phyloP scores from a whole-genome alignment of 2,329 filamentous ascomycete genomes.

The Trichoderma gracile region DNA sequence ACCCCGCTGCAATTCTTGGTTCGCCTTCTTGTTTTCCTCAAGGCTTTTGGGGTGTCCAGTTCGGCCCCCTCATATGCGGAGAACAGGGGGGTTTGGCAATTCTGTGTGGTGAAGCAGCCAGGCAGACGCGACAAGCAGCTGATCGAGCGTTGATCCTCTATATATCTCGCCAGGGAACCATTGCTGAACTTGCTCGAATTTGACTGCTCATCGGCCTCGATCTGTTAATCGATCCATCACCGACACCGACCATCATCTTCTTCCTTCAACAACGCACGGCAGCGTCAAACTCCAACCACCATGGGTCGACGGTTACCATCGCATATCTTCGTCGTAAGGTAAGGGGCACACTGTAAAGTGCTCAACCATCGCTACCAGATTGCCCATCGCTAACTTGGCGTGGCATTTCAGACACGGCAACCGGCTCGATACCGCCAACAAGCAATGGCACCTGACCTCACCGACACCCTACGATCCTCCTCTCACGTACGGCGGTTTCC shows the following conservation, averaged over 20 bases:
- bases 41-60: neutral
- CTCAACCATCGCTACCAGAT: neutral
- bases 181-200: neutral
- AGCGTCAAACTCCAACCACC: constrained; percentile 6
- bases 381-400: neutral
- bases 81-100: neutral
- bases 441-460: constrained; percentile 90
- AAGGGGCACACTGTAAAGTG: constrained; percentile 27
- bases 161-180: constrained; percentile 9
- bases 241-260: neutral
- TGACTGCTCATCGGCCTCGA: no score
- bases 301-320: constrained; percentile 44
- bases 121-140: constrained; percentile 7
- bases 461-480: constrained; percentile 95
- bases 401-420: constrained; percentile 72
- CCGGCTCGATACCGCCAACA: constrained; percentile 90
- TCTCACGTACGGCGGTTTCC: constrained; percentile 91
- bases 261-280: neutral
- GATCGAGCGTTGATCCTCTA: neutral
- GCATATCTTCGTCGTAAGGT: constrained; percentile 49
- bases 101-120: neutral
- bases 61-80: constrained; percentile 16
- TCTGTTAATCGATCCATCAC: neutral
- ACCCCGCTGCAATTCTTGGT: constrained; percentile 17
- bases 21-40: neutral